A percentile compares a stretch with the other conserved stretches of the same genome.
phyloP scores from a whole-genome alignment of 2,329 filamentous ascomycete species.

The Didymella lethalis region DNA sequence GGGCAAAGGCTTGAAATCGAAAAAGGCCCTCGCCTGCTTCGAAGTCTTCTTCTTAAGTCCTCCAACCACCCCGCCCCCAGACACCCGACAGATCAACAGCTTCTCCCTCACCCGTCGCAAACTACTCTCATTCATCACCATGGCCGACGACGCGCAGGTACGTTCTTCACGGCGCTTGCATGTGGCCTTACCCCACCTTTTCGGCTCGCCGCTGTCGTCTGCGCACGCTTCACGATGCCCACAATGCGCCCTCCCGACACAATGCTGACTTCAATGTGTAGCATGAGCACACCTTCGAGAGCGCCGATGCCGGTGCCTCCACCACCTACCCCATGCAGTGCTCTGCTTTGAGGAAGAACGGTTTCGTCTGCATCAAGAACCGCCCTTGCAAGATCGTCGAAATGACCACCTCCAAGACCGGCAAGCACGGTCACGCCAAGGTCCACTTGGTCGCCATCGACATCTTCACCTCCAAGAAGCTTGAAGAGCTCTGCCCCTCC shows the following conservation, averaged over 20 bases:
- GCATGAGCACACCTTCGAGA: constrained; percentile 80
- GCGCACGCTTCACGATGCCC: constrained; percentile 33
- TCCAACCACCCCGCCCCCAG: constrained; percentile 39
- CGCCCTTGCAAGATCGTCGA: constrained; percentile 99
- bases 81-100: constrained; percentile 37
- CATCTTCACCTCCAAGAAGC: constrained; percentile 99
- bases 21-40: constrained; percentile 35
- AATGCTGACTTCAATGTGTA: constrained; percentile 36
- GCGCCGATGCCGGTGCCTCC: constrained; percentile 95
- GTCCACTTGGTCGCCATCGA: constrained; percentile 97
- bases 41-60: constrained; percentile 41
- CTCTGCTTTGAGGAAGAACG: constrained; percentile 99
- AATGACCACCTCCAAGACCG: constrained; percentile 99
- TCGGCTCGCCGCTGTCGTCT: constrained; percentile 41
- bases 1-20: constrained; percentile 21
- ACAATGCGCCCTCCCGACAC: constrained; percentile 17
- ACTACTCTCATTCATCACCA: constrained; percentile 59
- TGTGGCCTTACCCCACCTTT: constrained; percentile 51
- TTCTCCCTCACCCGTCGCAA: constrained; percentile 46
- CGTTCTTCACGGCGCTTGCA: constrained; percentile 44
- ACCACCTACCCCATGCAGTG: constrained; percentile 97
- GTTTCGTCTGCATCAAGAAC: constrained; percentile 96
- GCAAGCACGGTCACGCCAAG: constrained; percentile 99
- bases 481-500: constrained; percentile 97
- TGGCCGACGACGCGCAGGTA: constrained; percentile 74